These are phyloP conservation scores for Vanderwaltozyma tropicalis DNA, from an alignment of 805 yeast genomes.

Conservation along the genomic window DNA sequence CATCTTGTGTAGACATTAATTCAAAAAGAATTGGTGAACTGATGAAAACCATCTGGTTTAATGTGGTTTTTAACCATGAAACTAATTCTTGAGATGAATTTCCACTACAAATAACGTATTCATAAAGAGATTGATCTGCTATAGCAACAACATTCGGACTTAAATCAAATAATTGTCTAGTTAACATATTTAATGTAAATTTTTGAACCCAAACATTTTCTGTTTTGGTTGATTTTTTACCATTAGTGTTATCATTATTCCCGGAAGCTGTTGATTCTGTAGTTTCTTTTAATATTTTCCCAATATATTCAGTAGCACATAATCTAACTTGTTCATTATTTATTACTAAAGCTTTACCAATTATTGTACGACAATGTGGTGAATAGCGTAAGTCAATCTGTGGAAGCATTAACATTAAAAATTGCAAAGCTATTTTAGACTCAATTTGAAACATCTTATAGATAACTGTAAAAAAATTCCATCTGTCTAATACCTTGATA, in stretches of 20 bases:
- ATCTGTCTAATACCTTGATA: slow-evolving; percentile 55
- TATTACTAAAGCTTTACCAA: slow-evolving; percentile 53
- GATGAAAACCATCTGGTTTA: slow-evolving; percentile 38
- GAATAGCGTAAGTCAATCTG: slow-evolving; percentile 50
- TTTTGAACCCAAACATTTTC: background rate
- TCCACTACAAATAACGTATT: slow-evolving; percentile 38
- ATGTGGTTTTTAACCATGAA: slow-evolving; percentile 18
- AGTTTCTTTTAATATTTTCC: slow-evolving; percentile 16
- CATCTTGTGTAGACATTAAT: slow-evolving; percentile 54
- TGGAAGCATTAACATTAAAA: slow-evolving; percentile 47
- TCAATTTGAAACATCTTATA: slow-evolving; percentile 55
- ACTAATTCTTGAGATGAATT: slow-evolving; percentile 14
- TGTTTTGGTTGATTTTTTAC: background rate
- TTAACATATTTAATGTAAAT: slow-evolving; percentile 31
- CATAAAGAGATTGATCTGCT: slow-evolving; percentile 47
- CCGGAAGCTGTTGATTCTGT: background rate
- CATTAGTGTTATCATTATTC: background rate
- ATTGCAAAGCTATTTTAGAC: slow-evolving; percentile 40
- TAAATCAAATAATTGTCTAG: slow-evolving; percentile 61
- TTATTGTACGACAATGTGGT: slow-evolving; percentile 57
- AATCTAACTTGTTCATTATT: slow-evolving; percentile 42
- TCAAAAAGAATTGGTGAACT: slow-evolving; percentile 51
- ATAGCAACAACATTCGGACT: slow-evolving; percentile 43
- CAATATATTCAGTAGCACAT: slow-evolving; percentile 47
- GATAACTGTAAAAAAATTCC: slow-evolving; percentile 77